Base-by-base conservation (phyloP, 495 filamentous ascomycete species). In the Neurospora sp. region DNA sequence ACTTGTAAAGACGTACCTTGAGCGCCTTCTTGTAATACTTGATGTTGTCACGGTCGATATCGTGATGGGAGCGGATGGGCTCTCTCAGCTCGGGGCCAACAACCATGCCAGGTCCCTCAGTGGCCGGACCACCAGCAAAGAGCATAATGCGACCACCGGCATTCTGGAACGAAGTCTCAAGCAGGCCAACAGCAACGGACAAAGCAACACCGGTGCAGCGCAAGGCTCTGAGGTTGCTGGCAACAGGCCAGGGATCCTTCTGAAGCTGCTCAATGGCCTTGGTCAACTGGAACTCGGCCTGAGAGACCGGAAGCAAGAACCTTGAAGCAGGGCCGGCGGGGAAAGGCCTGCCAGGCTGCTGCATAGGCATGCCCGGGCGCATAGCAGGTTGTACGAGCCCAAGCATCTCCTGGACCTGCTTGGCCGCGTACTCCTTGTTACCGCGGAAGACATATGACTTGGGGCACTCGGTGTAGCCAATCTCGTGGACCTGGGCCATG, bases 371-470 rank as follows among this genome's bases (percentile, higher is more conserved):
- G 71, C 90, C 91, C 3, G 94, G 94, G 71, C 96, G 89, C 68
- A 93, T 74, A 42, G 89, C 89, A 17, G 90, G 83, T 17, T 88
- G 84, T 38, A 90, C 82, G 59, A 97, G 87, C 27, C 94, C 96
- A 27, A 99, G 89, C 96, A 99, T 99, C 79, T 99, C 96, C 80
- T 98, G 96, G 16, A 99, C 94, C 79, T 98, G 91, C 82, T 98
- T 98, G 70, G 94, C 92, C 31, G 89, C 86, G 81, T 99, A 99
- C 76, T 99, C 96, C 84, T 98, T 99, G 86, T 89, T 97, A 65
- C 96, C 96, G 37, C 96, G 89, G 86, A 99, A 99, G 22, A 99
- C 96, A 78, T 98, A 99, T n/a, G 96, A 97, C 83, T 99, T 99
- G 73, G 96, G 93, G 78, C 96, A 98, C 80, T 98, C 96, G 41